Evolutionary conservation across 2,329 filamentous ascomycete genomes (phyloP).

Genomic region (Clarireedia monteithiana): DNA sequence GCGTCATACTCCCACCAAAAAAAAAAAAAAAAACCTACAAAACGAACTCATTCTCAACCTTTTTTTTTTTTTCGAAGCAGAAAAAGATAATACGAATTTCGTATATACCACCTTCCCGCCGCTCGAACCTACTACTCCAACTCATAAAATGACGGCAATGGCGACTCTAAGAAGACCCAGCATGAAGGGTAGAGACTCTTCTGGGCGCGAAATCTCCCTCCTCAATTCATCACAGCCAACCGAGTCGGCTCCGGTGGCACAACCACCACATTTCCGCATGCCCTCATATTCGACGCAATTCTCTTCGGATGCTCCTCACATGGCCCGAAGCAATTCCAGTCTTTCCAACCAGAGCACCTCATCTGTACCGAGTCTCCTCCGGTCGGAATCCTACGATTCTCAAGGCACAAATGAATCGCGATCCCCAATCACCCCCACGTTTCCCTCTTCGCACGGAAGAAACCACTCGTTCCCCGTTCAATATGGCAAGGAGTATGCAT

Average conservation of each 20-base stretch:
- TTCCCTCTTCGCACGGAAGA: conserved; percentile 33
- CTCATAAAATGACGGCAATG: conserved; percentile 8
- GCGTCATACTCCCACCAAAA: too few species aligned
- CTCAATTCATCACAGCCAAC: conserved; percentile 36
- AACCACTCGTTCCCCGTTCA: conserved; percentile 19
- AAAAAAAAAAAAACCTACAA: too few species aligned
- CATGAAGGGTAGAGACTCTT: conserved; percentile 50
- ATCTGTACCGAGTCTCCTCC: conserved; percentile 43
- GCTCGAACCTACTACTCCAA: too few species aligned
- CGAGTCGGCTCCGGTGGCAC: conserved; percentile 30
- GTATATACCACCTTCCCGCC: too few species aligned
- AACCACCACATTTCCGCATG: conserved; percentile 12
- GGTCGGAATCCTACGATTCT: conserved; percentile 55
- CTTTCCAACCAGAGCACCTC: conserved; percentile 31
- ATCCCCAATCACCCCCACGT: conserved; percentile 48
- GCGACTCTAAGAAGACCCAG: conserved; percentile 17
- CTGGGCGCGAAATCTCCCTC: conserved; percentile 50
- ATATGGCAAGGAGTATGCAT: not conserved
- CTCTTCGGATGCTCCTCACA: conserved; percentile 11
- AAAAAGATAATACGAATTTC: too few species aligned
- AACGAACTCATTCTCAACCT: too few species aligned
- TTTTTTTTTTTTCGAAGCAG: too few species aligned
- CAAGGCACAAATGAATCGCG: conserved; percentile 46
- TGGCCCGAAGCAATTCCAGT: conserved; percentile 22
- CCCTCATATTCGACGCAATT: conserved; percentile 4